Evolutionary conservation across 306 rosid species (phyloP).

Genomic region (Dicorynia guianensis): DNA sequence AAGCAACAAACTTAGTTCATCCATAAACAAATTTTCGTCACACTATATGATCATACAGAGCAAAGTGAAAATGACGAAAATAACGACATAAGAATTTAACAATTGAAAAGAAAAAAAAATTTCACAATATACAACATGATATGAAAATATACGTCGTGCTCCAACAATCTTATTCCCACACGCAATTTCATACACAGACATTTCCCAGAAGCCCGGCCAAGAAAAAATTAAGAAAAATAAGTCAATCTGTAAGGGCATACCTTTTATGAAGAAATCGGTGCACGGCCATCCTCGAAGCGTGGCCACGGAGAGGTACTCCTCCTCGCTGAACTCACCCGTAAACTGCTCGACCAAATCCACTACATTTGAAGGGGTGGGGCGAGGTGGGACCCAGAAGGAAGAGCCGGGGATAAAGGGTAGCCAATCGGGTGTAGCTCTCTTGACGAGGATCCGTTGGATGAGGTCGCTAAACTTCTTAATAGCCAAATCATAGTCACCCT

Average conservation of each 20-base stretch:
- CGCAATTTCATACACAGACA: no score
- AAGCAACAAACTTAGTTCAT: no score
- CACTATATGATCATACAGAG: no score
- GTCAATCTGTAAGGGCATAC: conserved; percentile 23
- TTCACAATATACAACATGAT: not conserved
- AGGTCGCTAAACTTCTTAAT: conserved; percentile 61
- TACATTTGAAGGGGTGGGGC: conserved; percentile 38
- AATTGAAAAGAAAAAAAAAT: not conserved
- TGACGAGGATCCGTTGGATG: conserved; percentile 56
- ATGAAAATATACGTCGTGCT: not conserved
- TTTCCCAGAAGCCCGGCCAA: conserved; percentile 14
- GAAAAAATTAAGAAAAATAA: no score
- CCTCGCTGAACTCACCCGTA: conserved; percentile 46
- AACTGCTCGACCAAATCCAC: conserved; percentile 49
- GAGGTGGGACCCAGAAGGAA: conserved; percentile 86
- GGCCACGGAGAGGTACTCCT: conserved; percentile 57
- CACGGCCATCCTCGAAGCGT: conserved; percentile 65
- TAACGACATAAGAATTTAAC: not conserved
- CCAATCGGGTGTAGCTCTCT: conserved; percentile 73
- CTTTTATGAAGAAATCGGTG: conserved; percentile 44
- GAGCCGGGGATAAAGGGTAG: conserved; percentile 78
- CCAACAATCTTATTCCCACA: not conserved
- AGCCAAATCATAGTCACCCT: conserved; percentile 51
- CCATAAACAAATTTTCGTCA: no score
- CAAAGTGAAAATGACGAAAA: not conserved